Conservation (phyloP, 83 land plant genomes). For the Diphasiastrum complanatum region DNA sequence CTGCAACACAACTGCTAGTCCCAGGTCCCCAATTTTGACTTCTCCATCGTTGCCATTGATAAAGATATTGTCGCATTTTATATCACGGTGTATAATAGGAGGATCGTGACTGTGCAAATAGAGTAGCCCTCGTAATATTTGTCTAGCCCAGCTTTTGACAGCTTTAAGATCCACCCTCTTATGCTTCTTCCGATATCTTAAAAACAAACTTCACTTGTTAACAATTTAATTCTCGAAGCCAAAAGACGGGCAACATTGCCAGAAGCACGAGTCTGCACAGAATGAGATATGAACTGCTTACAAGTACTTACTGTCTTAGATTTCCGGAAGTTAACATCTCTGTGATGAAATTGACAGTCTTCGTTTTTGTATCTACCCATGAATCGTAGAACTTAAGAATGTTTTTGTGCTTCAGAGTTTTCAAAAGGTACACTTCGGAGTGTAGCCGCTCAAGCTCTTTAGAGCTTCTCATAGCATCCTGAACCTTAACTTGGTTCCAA, state of each 20-base stretch:
- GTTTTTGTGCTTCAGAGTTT: conserved; percentile 18
- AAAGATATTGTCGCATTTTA: too few species aligned
- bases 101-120: too few species aligned
- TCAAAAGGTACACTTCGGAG: conserved; percentile 8
- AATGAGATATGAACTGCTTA: too few species aligned
- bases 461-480: conserved; percentile 3
- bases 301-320: conserved; percentile 16
- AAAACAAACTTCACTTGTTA: too few species aligned
- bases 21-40: too few species aligned
- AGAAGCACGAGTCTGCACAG: too few species aligned
- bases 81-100: too few species aligned
- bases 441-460: conserved; percentile 4
- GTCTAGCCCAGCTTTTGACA: too few species aligned
- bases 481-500: conserved; percentile 17
- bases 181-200: too few species aligned
- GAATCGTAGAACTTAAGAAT: conserved; percentile 15
- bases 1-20: too few species aligned
- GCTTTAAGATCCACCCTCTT: neutral
- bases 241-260: neutral
- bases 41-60: too few species aligned
- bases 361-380: conserved; percentile 9
- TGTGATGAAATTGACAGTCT: conserved; percentile 10
- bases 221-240: neutral
- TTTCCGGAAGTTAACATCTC: conserved; percentile 12
- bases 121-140: too few species aligned